Evolutionary conservation across 768 basidiomycete genomes (phyloP), one percentile per base, ranked within the genome.

Genomic region (Boletus rufocinnamomeus): DNA sequence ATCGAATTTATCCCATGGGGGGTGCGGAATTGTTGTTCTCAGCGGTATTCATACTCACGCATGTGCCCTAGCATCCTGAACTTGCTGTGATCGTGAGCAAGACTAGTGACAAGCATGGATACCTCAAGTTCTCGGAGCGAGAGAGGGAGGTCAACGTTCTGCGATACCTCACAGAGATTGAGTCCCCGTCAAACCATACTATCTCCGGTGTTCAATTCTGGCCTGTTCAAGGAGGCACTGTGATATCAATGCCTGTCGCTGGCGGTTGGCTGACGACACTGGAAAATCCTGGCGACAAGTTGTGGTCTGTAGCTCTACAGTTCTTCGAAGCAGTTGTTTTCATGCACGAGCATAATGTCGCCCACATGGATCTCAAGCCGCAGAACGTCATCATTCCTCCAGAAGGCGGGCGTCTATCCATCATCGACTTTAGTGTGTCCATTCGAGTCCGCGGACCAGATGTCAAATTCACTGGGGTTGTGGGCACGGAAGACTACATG

Each of bases 181-280:
- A 51, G 5, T 60, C 59, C 3, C 38, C 27, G 2, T 25, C 27
- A 4, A 66, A 66, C n/a, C 40, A 57, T n/a, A 66, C 60, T 8
- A 65, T 63, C 25, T 35, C 46, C 3, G 38, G 17, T 17, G 47
- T 56, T 6, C 38, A 9, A 14, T 52, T 59, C 34, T 59, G 57
- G 52, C 41, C 48, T 11, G 52, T 59, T 48, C 10, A 43, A 21
- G 41, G 41, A 6, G 41, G 38, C 38, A 19, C 38, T 19, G 8
- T 10, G 19, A 38, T 38, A 38, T 38, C 38, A 19, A 38, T 38
- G 17, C 38, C 38, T 9, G 38, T 19, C 19, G 38, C 38, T 38
- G 38, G 38, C 19, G 19, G 38, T 14, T 9, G 19, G 19, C 38
- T 38, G 3, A 38, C 38, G 5, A 19, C 38, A 19, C 38, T 38